Evolutionary conservation across 495 filamentous ascomycete genomes (phyloP).

Genomic region (Aspergillus haitiensis): DNA sequence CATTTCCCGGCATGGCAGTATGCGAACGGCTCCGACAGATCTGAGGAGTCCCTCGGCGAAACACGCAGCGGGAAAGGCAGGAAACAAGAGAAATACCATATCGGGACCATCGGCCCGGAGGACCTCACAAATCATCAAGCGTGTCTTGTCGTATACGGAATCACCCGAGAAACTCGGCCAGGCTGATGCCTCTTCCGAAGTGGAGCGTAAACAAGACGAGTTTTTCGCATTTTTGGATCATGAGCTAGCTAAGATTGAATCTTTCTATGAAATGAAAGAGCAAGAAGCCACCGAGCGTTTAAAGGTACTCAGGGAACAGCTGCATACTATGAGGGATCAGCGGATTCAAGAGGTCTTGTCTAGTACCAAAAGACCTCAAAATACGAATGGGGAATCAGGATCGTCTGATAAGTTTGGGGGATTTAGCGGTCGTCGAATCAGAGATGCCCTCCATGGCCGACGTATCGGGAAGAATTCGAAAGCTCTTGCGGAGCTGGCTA

Average conservation of each 20-base stretch:
- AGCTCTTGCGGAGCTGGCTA: slow-evolving; percentile 53
- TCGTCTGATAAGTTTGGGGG: slow-evolving; percentile 27
- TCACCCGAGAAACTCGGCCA: slow-evolving; percentile 34
- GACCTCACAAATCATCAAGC: slow-evolving; percentile 37
- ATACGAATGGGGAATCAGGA: slow-evolving; percentile 24
- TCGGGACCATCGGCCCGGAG: slow-evolving; percentile 26
- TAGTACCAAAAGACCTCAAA: slow-evolving; percentile 32
- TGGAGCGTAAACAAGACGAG: slow-evolving; percentile 64
- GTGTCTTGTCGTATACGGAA: slow-evolving; percentile 38
- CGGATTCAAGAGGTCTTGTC: slow-evolving; percentile 67
- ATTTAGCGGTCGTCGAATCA: slow-evolving; percentile 29
- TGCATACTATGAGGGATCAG: slow-evolving; percentile 84
- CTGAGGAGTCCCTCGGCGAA: slow-evolving; percentile 17
- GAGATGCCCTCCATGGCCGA: slow-evolving; percentile 32
- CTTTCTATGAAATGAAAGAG: slow-evolving; percentile 81
- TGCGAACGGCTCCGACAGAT: slow-evolving; percentile 13
- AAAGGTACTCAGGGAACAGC: slow-evolving; percentile 68
- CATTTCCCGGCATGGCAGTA: slow-evolving; percentile 28
- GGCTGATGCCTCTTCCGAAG: slow-evolving; percentile 47
- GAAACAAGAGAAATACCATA: slow-evolving; percentile 16
- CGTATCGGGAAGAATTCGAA: slow-evolving; percentile 59
- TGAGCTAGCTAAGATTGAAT: slow-evolving; percentile 82
- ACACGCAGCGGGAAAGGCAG: slow-evolving; percentile 20
- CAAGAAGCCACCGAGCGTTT: slow-evolving; percentile 72
- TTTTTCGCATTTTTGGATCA: slow-evolving; percentile 77